These are phyloP conservation scores for Ceratobasidium sp. DNA, from an alignment of 1,284 basidiomycete genomes.

Conservation along the genomic window DNA sequence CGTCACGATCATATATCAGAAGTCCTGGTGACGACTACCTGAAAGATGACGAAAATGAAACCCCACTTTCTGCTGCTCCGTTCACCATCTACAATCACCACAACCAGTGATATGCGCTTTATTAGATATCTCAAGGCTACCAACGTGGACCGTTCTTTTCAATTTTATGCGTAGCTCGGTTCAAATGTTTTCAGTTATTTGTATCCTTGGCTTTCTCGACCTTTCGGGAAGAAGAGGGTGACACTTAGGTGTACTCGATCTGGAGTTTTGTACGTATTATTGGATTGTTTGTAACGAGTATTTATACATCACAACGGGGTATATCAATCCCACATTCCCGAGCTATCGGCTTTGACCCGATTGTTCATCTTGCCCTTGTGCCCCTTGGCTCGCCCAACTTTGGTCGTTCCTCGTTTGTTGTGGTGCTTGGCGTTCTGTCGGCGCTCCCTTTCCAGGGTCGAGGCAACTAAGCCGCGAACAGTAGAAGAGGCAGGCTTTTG, in stretches of 20 bases:
- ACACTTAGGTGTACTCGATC: slow-evolving; percentile 5
- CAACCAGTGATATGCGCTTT: background rate
- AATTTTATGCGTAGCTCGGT: background rate
- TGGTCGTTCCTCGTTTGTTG: slow-evolving; percentile 72
- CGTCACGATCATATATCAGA: background rate
- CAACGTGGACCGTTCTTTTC: background rate
- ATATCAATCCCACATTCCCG: slow-evolving; percentile 34
- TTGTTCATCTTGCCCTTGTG: slow-evolving; percentile 87
- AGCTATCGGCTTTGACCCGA: slow-evolving; percentile 70
- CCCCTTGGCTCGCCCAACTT: slow-evolving; percentile 80
- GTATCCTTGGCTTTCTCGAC: slow-evolving; percentile 8
- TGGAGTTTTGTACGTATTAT: slow-evolving; percentile 2
- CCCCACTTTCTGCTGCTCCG: slow-evolving; percentile 34
- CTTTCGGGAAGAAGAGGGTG: slow-evolving; percentile 18
- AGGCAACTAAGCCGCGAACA: slow-evolving; percentile 61
- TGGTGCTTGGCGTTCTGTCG: slow-evolving; percentile 80
- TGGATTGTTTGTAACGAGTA: background rate
- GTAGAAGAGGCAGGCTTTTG: slow-evolving; percentile 13
- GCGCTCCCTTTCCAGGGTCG: slow-evolving; percentile 73
- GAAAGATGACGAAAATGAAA: background rate
- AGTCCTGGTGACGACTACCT: background rate
- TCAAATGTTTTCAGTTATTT: background rate
- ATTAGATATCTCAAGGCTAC: background rate
- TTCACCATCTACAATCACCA: background rate
- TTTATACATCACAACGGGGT: background rate